Percentiles rank a stretch among this genome's conserved stretches.
phyloP scores from a whole-genome alignment of 352 stramenopile genomes.

The Phytophthora quininea region DNA sequence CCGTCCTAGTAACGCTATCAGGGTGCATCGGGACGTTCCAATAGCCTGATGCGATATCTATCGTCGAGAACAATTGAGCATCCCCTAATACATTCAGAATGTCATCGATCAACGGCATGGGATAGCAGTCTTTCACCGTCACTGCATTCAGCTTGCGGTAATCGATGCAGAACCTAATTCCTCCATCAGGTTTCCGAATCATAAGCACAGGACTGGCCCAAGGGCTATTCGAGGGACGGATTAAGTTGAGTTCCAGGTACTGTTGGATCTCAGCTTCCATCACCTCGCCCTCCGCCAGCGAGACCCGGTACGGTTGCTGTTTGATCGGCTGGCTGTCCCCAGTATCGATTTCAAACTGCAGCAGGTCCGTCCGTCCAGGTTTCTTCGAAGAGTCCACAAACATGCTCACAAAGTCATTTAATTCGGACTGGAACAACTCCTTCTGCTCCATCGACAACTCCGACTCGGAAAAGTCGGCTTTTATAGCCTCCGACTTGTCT shows the following conservation, averaged over 20 bases:
- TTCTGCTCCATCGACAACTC: not conserved
- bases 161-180: slow-evolving; percentile 5
- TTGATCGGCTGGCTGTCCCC: not conserved
- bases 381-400: slow-evolving; percentile 1
- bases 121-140: not conserved
- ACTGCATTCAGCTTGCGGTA: not conserved
- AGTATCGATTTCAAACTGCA: not conserved
- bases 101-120: slow-evolving; percentile 1
- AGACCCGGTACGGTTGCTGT: slow-evolving; percentile 1
- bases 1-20: not conserved
- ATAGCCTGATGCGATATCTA: slow-evolving; percentile 1
- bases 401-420: not conserved
- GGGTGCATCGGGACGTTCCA: not conserved
- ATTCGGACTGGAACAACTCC: not conserved
- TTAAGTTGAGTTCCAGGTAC: not conserved
- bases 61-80: not conserved
- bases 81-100: not conserved
- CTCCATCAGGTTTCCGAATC: not conserved
- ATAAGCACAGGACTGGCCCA: not conserved
- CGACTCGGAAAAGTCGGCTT: slow-evolving; percentile 4
- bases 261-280: slow-evolving; percentile 1
- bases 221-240: not conserved
- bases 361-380: not conserved
- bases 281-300: not conserved
- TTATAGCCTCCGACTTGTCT: not conserved